A percentile compares a stretch with the other conserved stretches of the same genome.
These are phyloP conservation scores for Pythium angustatum DNA, from an alignment of 352 stramenopile species.

Conservation along the genomic window DNA sequence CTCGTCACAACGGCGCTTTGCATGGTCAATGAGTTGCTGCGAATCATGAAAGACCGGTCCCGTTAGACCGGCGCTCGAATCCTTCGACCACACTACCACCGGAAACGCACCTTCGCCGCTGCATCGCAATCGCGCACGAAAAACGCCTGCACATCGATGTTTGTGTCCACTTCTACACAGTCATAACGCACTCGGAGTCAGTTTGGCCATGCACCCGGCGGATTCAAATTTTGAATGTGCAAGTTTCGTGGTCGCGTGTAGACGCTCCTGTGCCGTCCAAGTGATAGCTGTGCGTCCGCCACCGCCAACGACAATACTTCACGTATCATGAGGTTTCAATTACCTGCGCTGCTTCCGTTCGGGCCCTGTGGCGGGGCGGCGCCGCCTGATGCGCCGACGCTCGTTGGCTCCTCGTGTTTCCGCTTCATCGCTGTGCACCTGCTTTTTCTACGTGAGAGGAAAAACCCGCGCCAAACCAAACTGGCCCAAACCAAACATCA, in stretches of 20 bases:
- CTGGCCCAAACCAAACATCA: neutral
- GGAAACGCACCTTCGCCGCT: constrained; percentile 36
- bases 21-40: constrained; percentile 65
- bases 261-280: no score
- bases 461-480: constrained; percentile 12
- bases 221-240: constrained; percentile 13
- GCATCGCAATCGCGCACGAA: constrained; percentile 46
- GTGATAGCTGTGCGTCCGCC: no score
- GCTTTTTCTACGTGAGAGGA: neutral
- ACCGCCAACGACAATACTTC: no score
- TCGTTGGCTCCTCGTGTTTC: constrained; percentile 33
- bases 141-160: constrained; percentile 51
- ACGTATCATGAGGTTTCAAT: no score
- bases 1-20: constrained; percentile 44
- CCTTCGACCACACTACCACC: neutral
- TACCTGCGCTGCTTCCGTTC: constrained; percentile 4
- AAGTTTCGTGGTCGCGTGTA: no score
- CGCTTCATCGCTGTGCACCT: constrained; percentile 42
- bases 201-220: neutral
- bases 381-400: neutral
- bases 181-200: neutral
- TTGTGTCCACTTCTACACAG: constrained; percentile 19
- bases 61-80: neutral
- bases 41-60: neutral
- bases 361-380: neutral